Conservation (phyloP, 768 basidiomycete genomes). For the Psilocybe subaeruginosa region DNA sequence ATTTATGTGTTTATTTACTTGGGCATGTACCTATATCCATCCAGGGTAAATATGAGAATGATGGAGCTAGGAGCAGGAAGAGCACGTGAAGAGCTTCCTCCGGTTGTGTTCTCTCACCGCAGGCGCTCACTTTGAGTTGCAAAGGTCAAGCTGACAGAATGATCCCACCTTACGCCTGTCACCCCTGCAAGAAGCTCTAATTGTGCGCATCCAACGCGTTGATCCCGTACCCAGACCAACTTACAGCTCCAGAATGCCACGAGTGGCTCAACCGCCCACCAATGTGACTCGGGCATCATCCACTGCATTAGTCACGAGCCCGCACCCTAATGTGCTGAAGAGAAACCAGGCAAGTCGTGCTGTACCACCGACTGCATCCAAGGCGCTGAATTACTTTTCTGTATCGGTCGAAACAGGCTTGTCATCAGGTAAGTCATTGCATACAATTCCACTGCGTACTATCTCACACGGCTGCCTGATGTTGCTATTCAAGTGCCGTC, state of each 20-base stretch:
- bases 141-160: constrained; percentile 11
- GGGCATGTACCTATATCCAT: neutral
- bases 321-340: constrained; percentile 52
- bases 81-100: constrained; percentile 1
- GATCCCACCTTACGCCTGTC: constrained; percentile 23
- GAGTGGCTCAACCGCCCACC: constrained; percentile 21
- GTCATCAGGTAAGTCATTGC: constrained; percentile 47
- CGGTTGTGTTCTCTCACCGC: constrained; percentile 2
- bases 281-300: constrained; percentile 15
- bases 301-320: constrained; percentile 18
- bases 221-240: neutral
- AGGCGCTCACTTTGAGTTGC: constrained; percentile 16
- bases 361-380: neutral
- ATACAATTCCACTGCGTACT: neutral
- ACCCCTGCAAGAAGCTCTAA: constrained; percentile 8
- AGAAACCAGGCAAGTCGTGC: constrained; percentile 48
- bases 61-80: neutral
- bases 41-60: constrained; percentile 5
- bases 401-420: constrained; percentile 39
- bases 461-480: neutral
- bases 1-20: neutral
- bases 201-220: neutral
- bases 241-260: constrained; percentile 18
- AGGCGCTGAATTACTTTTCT: constrained; percentile 5
- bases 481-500: constrained; percentile 53